Evolutionary conservation across 2,329 filamentous ascomycete species (phyloP).

Genomic region (Alternaria novae-zelandiae): DNA sequence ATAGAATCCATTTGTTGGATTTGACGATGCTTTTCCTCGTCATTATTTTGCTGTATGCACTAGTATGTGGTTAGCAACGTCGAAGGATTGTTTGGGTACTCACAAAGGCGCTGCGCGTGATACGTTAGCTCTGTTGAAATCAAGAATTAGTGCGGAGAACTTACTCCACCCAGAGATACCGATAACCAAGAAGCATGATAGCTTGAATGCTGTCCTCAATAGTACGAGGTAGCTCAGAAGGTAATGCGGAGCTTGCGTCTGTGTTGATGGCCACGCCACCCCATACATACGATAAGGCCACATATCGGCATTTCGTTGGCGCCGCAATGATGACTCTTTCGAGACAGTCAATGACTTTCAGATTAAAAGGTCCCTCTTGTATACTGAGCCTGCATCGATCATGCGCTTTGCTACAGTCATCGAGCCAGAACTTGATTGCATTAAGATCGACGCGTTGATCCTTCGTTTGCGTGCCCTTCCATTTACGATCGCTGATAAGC

Average conservation of each 20-base stretch:
- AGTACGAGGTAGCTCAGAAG: neutral
- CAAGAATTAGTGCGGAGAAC: neutral
- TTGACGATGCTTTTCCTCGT: fast-evolving
- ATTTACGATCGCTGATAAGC: neutral
- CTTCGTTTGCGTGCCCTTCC: neutral
- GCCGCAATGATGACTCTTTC: fast-evolving
- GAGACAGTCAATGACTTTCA: neutral
- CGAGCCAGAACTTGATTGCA: neutral
- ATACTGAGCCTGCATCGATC: fast-evolving
- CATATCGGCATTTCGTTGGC: neutral
- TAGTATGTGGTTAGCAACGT: fast-evolving
- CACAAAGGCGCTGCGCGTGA: neutral
- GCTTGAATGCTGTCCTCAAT: neutral
- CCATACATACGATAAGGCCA: neutral
- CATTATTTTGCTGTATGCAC: neutral
- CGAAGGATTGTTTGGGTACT: fast-evolving
- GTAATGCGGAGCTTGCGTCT: too few relatives aligned
- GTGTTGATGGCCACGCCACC: fast-evolving
- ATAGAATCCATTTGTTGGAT: neutral
- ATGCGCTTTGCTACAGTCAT: fast-evolving
- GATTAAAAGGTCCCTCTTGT: fast-evolving
- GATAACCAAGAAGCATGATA: neutral
- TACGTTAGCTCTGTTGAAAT: neutral
- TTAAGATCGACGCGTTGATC: neutral
- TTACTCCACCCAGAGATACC: neutral